Base-by-base conservation (phyloP, 768 basidiomycete species). In the Naganishia vishniacii region DNA sequence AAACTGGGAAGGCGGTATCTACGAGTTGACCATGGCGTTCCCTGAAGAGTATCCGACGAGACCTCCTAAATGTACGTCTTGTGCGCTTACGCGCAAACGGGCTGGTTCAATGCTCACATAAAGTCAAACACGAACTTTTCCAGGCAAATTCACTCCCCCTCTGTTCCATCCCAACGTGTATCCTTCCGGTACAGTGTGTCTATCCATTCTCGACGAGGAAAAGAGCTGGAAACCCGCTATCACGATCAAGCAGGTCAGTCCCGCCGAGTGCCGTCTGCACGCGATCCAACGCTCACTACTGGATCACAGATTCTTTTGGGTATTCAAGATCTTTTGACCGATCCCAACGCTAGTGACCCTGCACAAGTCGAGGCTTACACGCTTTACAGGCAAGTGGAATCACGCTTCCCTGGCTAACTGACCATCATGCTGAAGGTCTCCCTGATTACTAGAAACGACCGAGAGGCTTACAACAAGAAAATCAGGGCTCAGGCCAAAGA, bases 191-290 rank as follows among this genome's bases (percentile, higher is more conserved):
- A 99, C 95, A 20, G 93, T 98, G 48, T 98, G 94, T 77, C 81
- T 99, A 29, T 97, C 93, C 12, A 99, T 99, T 73, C 80, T 99
- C 60, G 94, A 98, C 73, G 95, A 99, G 75, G 95, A 99, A 79
- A 98, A 99, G 77, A 87, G 87, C 1, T 99, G 95, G 95, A 97
- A 97, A 75, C 92, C 95, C 26, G 89, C 92, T 7, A 97, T 99
- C 71, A 98, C 95, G 1, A 92, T 99, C 80, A 99, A 98, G 78
- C 65, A 67, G 46, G 65, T 63, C 12, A 48, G 65, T 56, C 2
- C 15, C 20, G 12, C 25, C 26, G 47, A n/a, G 45, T 15, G 23
- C 8, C 61, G 18, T 48, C 7, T 7, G 7, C 34, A 37, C 7
- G 20, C 44, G 18, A 20, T 29, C 3, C 4, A 16, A 40, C 37